These are phyloP conservation scores for Boletus patriciae DNA, from an alignment of 768 basidiomycete genomes.

Conservation along the genomic window DNA sequence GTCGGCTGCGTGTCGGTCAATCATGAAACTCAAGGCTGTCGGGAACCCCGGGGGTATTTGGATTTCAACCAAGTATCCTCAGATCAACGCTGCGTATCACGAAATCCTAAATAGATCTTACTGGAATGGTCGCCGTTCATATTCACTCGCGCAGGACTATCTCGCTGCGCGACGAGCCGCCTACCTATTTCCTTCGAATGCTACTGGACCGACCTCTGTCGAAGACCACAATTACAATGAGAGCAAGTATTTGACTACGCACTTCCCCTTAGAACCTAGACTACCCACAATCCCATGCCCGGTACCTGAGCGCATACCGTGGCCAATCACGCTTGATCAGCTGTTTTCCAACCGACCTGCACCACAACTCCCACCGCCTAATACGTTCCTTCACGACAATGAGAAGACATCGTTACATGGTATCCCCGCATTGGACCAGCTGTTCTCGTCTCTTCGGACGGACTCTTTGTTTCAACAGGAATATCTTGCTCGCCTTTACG, in stretches of 20 bases:
- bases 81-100: neutral
- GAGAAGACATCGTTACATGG: neutral
- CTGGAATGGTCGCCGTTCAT: too few relatives aligned
- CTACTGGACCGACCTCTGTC: neutral
- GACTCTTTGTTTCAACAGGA: neutral
- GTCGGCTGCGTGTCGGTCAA: conserved; percentile 32
- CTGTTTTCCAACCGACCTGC: neutral
- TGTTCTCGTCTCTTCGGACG: neutral
- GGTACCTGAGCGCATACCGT: too few relatives aligned
- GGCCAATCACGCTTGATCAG: neutral
- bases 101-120: neutral
- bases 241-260: too few relatives aligned
- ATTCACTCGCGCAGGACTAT: neutral
- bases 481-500: neutral
- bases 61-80: neutral
- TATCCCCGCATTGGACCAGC: neutral
- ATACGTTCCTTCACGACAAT: neutral
- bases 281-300: too few relatives aligned
- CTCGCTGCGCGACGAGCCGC: neutral
- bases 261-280: too few relatives aligned
- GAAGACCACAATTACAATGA: too few relatives aligned
- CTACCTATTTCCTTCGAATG: neutral
- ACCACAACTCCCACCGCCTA: neutral
- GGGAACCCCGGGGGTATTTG: too few relatives aligned
- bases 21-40: conserved; percentile 30